phyloP scores from a whole-genome alignment of 371 early-diverging fungal species.

The Mucor mucedo region DNA sequence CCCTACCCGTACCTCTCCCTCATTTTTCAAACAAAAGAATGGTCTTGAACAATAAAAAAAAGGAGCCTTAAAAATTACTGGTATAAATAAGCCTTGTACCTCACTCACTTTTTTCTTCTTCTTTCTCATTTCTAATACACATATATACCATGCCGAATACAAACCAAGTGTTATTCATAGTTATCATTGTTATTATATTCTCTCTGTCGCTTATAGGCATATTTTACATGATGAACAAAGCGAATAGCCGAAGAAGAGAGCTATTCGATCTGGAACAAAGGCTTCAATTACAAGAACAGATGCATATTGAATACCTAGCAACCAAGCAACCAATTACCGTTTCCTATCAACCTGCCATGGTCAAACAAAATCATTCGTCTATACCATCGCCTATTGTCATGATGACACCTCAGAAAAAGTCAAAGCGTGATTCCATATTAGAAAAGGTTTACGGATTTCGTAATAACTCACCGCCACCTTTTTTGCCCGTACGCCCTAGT shows the following conservation, averaged over 20 bases:
- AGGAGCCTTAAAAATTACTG: not conserved
- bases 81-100: not conserved
- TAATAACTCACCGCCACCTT: slow-evolving; percentile 17
- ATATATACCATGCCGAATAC: slow-evolving; percentile 19
- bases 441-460: slow-evolving; percentile 29
- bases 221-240: slow-evolving; percentile 13
- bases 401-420: slow-evolving; percentile 22
- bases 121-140: not conserved
- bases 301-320: slow-evolving; percentile 1
- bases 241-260: slow-evolving; percentile 16
- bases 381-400: slow-evolving; percentile 9
- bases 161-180: slow-evolving; percentile 23
- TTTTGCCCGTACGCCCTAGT: slow-evolving; percentile 15
- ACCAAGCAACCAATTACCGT: not conserved
- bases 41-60: slow-evolving; percentile 1
- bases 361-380: slow-evolving; percentile 22
- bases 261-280: slow-evolving; percentile 25
- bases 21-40: slow-evolving; percentile 1
- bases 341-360: slow-evolving; percentile 23
- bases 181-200: slow-evolving; percentile 25
- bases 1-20: not conserved
- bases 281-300: slow-evolving; percentile 19
- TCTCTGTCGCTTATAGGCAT: slow-evolving; percentile 15
- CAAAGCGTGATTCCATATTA: slow-evolving; percentile 21
- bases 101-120: slow-evolving; percentile 2